Percentiles rank a stretch among this genome's conserved stretches.
phyloP scores from a whole-genome alignment of 169 alveolate genomes.

The Miamiensis avidus region DNA sequence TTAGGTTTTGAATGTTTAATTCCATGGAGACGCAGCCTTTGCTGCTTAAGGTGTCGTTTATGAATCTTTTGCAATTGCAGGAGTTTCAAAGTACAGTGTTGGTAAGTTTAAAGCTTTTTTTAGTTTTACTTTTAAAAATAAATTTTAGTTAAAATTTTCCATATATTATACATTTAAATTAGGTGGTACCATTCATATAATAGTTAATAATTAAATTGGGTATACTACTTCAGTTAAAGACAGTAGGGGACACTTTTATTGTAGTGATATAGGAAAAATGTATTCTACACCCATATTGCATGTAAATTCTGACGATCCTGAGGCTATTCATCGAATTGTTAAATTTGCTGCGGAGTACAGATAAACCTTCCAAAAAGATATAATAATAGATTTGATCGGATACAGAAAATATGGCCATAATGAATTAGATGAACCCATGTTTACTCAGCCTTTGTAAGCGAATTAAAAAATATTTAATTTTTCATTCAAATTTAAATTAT shows the following conservation, averaged over 20 bases:
- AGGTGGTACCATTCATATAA: slow-evolving; percentile 91
- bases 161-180: no score
- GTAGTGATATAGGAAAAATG: slow-evolving; percentile 83
- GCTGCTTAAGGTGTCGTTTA: slow-evolving; percentile 96
- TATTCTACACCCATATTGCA: slow-evolving; percentile 92
- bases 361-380: slow-evolving; percentile 85
- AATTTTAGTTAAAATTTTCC: no score
- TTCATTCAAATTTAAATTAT: slow-evolving; percentile 45
- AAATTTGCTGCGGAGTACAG: slow-evolving; percentile 92
- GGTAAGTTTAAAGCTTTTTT: no score
- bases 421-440: slow-evolving; percentile 95
- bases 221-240: slow-evolving; percentile 93
- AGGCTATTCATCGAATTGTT: slow-evolving; percentile 87
- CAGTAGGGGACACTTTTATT: slow-evolving; percentile 65
- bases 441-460: slow-evolving; percentile 89
- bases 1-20: slow-evolving; percentile 82
- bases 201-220: slow-evolving; percentile 94
- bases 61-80: slow-evolving; percentile 91
- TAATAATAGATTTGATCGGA: slow-evolving; percentile 91
- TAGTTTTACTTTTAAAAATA: no score
- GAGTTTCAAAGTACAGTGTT: slow-evolving; percentile 82
- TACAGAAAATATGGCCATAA: slow-evolving; percentile 94
- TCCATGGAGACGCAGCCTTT: slow-evolving; percentile 97
- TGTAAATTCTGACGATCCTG: slow-evolving; percentile 94
- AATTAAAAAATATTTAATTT: slow-evolving; percentile 37